Conservation (phyloP, 306 rosid genomes). For the Mimosa bimucronata region DNA sequence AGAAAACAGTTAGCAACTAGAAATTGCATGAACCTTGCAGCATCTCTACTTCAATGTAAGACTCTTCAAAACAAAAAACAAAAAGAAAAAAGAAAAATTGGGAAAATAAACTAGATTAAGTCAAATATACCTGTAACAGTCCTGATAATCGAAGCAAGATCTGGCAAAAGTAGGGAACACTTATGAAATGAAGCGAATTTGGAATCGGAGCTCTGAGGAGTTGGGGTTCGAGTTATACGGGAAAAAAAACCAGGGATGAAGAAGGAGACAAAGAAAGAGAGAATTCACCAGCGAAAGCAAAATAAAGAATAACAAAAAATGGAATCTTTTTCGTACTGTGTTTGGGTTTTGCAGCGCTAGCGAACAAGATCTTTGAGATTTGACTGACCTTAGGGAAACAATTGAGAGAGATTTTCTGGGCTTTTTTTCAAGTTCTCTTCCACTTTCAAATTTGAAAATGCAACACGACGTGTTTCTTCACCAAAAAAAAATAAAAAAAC, state of each 20-base stretch:
- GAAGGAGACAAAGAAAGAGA: constrained; percentile 19
- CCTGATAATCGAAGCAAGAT: constrained; percentile 46
- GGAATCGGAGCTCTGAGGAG: constrained; percentile 22
- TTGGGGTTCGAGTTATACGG: constrained; percentile 23
- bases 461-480: background rate
- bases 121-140: constrained; percentile 44
- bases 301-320: background rate
- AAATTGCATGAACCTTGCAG: background rate
- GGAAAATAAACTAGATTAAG: background rate
- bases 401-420: background rate
- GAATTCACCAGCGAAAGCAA: constrained; percentile 16
- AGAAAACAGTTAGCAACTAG: background rate
- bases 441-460: constrained; percentile 12
- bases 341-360: constrained; percentile 35
- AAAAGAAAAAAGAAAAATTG: background rate
- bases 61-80: background rate
- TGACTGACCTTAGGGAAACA: background rate
- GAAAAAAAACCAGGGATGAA: background rate
- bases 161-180: constrained; percentile 38
- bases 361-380: constrained; percentile 38
- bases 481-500: background rate
- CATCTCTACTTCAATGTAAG: constrained; percentile 6
- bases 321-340: constrained; percentile 10
- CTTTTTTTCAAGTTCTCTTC: background rate
- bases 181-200: constrained; percentile 18